Percentiles rank a stretch among this genome's conserved stretches.
phyloP scores from a whole-genome alignment of 1,284 basidiomycete species.

The Malassezia caprae region DNA sequence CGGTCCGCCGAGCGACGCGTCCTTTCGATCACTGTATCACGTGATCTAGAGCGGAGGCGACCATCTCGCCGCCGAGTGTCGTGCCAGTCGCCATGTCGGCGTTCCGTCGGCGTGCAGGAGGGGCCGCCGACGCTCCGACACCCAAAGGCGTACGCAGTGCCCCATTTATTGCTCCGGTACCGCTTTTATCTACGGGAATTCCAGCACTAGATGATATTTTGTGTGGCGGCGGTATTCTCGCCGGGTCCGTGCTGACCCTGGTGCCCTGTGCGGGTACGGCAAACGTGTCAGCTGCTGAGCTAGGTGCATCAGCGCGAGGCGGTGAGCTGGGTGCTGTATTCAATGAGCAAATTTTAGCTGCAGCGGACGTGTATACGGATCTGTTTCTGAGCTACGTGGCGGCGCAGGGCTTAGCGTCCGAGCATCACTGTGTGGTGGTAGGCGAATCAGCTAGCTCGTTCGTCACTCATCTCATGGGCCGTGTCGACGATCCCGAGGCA shows the following conservation, averaged over 20 bases:
- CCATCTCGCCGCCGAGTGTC: background rate
- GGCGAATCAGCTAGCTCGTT: conserved; percentile 52
- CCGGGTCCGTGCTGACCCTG: conserved; percentile 64
- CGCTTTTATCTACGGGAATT: conserved; percentile 73
- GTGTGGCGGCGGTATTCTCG: conserved; percentile 72
- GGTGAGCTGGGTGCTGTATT: background rate
- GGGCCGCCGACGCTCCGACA: conserved; percentile 46
- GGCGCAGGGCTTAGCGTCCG: conserved; percentile 68
- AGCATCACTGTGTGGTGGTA: conserved; percentile 62
- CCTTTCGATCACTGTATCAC: conserved; percentile 14
- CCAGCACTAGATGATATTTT: conserved; percentile 91
- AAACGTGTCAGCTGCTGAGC: conserved; percentile 21
- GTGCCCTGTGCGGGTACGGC: conserved; percentile 49
- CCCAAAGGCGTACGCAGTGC: conserved; percentile 59
- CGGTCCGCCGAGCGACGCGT: conserved; percentile 6
- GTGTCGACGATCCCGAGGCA: conserved; percentile 19
- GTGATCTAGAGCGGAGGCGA: conserved; percentile 2
- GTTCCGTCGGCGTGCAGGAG: conserved; percentile 61
- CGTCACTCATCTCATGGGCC: conserved; percentile 33
- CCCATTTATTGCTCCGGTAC: conserved; percentile 57
- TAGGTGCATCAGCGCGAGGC: conserved; percentile 53
- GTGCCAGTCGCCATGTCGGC: conserved; percentile 54
- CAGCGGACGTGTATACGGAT: conserved; percentile 61
- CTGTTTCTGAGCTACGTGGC: conserved; percentile 78
- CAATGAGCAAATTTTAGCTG: conserved; percentile 1